phyloP scores from a whole-genome alignment of 768 basidiomycete genomes.

The Chalciporus piperatus region DNA sequence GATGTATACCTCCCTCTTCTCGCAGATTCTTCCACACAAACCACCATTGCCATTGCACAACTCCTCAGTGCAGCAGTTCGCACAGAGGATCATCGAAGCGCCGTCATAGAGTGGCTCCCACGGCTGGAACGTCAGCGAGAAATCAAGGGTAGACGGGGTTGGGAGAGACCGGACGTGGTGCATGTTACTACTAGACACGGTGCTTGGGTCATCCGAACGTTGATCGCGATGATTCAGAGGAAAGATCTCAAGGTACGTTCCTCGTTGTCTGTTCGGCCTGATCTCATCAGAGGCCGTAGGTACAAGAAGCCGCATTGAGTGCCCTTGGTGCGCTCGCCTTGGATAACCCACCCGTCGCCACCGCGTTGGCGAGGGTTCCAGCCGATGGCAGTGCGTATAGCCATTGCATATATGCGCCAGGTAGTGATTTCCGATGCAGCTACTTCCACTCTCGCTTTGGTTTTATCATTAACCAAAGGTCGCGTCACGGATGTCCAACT shows the following conservation, averaged over 20 bases:
- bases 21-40: slow-evolving; percentile 38
- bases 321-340: slow-evolving; percentile 66
- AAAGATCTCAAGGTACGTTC: slow-evolving; percentile 52
- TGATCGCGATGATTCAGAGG: slow-evolving; percentile 46
- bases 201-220: slow-evolving; percentile 56
- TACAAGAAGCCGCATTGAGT: slow-evolving; percentile 62
- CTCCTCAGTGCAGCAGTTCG: slow-evolving; percentile 55
- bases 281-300: slow-evolving; percentile 31
- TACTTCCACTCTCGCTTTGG: slow-evolving; percentile 33
- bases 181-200: slow-evolving; percentile 43
- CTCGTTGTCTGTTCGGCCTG: not conserved
- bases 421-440: slow-evolving; percentile 8
- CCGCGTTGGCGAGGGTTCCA: slow-evolving; percentile 42
- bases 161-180: slow-evolving; percentile 59
- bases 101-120: slow-evolving; percentile 63
- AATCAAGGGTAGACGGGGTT: slow-evolving; percentile 60
- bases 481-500: slow-evolving; percentile 61
- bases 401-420: slow-evolving; percentile 3
- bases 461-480: slow-evolving; percentile 55
- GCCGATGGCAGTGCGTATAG: slow-evolving; percentile 40
- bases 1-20: slow-evolving; percentile 70
- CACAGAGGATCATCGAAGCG: slow-evolving; percentile 44
- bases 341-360: slow-evolving; percentile 57
- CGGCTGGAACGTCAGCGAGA: slow-evolving; percentile 52
- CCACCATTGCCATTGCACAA: slow-evolving; percentile 53